Conservation (phyloP, 495 filamentous ascomycete genomes). For the Lepidopterella palustris region DNA sequence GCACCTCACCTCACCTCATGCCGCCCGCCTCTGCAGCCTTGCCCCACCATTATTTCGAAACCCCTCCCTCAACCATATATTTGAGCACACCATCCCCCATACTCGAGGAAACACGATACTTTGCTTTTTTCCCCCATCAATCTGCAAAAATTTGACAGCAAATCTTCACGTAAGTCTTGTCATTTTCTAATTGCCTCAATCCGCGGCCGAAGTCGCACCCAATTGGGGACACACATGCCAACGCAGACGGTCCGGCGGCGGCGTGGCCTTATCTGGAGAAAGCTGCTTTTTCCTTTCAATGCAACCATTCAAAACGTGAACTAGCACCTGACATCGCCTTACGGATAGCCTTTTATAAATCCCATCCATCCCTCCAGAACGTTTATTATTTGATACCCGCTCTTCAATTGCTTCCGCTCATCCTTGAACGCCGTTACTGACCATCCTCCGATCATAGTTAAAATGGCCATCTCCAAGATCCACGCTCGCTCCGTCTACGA, state of each 20-base stretch:
- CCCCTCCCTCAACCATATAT: no score
- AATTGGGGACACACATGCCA: slow-evolving; percentile 1
- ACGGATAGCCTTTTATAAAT: slow-evolving; percentile 9
- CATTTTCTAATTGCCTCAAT: slow-evolving; percentile 25
- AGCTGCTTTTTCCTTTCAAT: slow-evolving; percentile 22
- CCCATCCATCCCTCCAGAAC: background rate
- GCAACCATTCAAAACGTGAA: slow-evolving; percentile 2
- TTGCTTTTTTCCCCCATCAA: slow-evolving; percentile 7
- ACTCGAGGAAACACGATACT: slow-evolving; percentile 9
- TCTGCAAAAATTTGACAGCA: slow-evolving; percentile 7
- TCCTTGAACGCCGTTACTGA: slow-evolving; percentile 3
- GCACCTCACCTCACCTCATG: no score
- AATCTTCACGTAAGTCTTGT: slow-evolving; percentile 24
- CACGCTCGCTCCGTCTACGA: slow-evolving; percentile 99
- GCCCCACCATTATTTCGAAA: no score
- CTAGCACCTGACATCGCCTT: slow-evolving; percentile 23
- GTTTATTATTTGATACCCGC: background rate
- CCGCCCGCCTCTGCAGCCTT: no score
- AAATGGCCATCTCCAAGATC: slow-evolving; percentile 95
- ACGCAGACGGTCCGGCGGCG: slow-evolving; percentile 9
- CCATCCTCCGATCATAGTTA: slow-evolving; percentile 31
- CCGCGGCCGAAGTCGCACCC: slow-evolving; percentile 24
- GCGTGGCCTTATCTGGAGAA: slow-evolving; percentile 18
- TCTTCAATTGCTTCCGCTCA: slow-evolving; percentile 12
- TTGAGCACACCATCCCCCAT: no score